Percentiles rank a stretch among this genome's conserved stretches.
Conservation (phyloP, 1,139 yeast species). For the Geotrichum candidum region DNA sequence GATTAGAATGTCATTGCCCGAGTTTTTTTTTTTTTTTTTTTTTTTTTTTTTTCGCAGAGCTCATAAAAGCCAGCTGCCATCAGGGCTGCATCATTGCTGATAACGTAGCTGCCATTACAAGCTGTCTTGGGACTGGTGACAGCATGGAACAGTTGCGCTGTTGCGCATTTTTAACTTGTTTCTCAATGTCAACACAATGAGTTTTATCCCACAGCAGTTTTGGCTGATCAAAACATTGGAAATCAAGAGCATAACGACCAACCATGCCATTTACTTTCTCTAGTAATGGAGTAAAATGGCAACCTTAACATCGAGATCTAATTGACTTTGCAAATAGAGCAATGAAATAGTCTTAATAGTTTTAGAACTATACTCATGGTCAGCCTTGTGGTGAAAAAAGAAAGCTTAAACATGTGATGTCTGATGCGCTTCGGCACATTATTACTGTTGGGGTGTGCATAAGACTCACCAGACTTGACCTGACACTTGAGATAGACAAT, state of each 20-base stretch:
- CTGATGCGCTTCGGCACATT: background rate
- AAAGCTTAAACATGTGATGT: background rate
- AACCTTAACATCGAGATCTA: background rate
- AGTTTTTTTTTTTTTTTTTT: too few relatives aligned
- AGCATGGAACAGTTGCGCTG: background rate
- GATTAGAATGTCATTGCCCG: too few relatives aligned
- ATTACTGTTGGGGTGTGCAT: background rate
- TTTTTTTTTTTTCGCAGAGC: too few relatives aligned
- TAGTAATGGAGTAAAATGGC: slow-evolving; percentile 1
- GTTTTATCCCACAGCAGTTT: background rate
- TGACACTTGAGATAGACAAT: too few relatives aligned
- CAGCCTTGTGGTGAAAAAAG: background rate
- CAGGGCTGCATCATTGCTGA: background rate
- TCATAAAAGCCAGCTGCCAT: too few relatives aligned
- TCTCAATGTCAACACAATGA: background rate
- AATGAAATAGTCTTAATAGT: slow-evolving; percentile 1
- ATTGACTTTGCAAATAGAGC: background rate
- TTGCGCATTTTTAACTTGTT: too few relatives aligned
- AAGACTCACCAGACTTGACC: background rate
- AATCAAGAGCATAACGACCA: slow-evolving; percentile 8
- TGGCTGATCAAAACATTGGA: background rate
- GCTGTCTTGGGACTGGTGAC: background rate
- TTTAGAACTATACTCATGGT: background rate
- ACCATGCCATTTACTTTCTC: background rate
- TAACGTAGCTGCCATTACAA: too few relatives aligned